phyloP scores from a whole-genome alignment of 2,329 filamentous ascomycete genomes.

The Diaporthe vexans region DNA sequence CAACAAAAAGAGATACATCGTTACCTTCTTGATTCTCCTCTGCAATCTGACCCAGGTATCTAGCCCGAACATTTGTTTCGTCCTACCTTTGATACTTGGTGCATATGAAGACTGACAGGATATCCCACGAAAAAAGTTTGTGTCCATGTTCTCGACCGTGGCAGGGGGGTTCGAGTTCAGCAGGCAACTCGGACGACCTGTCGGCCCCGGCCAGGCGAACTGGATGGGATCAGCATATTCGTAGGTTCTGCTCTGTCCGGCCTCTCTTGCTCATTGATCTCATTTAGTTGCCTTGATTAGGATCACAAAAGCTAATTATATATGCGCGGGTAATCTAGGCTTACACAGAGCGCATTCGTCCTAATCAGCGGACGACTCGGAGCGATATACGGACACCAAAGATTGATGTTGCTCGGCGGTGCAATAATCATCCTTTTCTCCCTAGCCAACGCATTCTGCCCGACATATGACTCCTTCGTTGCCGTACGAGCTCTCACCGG shows the following conservation, averaged over 20 bases:
- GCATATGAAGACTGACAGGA: not conserved
- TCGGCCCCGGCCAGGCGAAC: slow-evolving; percentile 3
- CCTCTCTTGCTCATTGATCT: too few species aligned
- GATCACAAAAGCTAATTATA: not conserved
- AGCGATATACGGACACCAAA: slow-evolving; percentile 1
- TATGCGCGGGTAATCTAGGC: not conserved
- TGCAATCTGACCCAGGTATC: not conserved
- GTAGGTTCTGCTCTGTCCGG: not conserved
- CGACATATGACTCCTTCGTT: not conserved
- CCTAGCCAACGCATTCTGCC: not conserved
- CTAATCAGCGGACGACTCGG: not conserved
- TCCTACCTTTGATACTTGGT: too few species aligned
- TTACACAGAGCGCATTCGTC: not conserved
- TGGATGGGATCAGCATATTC: slow-evolving; percentile 1
- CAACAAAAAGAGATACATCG: not conserved
- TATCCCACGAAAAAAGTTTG: not conserved
- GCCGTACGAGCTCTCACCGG: not conserved
- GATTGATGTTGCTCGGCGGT: not conserved
- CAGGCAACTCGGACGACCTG: slow-evolving; percentile 1
- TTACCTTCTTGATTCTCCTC: not conserved
- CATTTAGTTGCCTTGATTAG: not conserved
- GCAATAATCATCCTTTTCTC: not conserved
- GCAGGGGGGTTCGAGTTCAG: slow-evolving; percentile 1
- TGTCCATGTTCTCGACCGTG: not conserved
- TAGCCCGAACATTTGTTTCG: not conserved